Evolutionary conservation across 768 basidiomycete species (phyloP), one percentile per base, ranked within the genome.

Genomic region (Phylloporus sp.): DNA sequence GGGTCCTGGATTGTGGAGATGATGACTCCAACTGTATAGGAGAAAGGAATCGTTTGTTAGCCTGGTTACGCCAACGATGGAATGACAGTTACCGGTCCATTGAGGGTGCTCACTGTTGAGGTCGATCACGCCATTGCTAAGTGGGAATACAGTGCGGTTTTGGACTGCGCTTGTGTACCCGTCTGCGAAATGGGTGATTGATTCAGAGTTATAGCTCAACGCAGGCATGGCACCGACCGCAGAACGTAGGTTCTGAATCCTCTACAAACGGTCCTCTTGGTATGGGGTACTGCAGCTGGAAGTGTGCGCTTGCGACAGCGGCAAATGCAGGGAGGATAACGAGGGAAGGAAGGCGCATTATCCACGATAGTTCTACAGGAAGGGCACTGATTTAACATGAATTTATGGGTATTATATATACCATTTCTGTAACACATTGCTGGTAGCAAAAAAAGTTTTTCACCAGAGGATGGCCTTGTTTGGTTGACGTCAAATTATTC

Each of bases 281-380:
- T 28, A 28, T 28, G 16, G 91, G 92, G 66, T 80, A 92, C 60
- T 85, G 79, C 38, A 93, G 74, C 58, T 86, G 84, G 71, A 93
- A 94, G 68, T 95, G 91, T 8, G 88, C 90, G 43, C 71, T 73
- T 27, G 73, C 82, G 36, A 71, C 65, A 28, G 38, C 47, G 32
- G 69, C 62, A 24, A 80, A n/a, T 50, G 39, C 10, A 24, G 69
- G 61, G 24, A 80, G 50, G 50, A 79, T 29, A 50, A 70, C 35
- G 41, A 75, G 42, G 51, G 69, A 53, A 26, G 70, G 22, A 58
- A 72, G 55, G 52, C 52, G 65, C 76, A 78, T 77, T 16, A 16
- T 49, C 27, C 10, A 26, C 16, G 36, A 50, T 23, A 20, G n/a
- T 5, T 28, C 31, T 45, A 24, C 16, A 31, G 11, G 27, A 43